These are phyloP conservation scores for Ophiosphaerella narmari DNA, from an alignment of 2,329 filamentous ascomycete species.

Conservation along the genomic window DNA sequence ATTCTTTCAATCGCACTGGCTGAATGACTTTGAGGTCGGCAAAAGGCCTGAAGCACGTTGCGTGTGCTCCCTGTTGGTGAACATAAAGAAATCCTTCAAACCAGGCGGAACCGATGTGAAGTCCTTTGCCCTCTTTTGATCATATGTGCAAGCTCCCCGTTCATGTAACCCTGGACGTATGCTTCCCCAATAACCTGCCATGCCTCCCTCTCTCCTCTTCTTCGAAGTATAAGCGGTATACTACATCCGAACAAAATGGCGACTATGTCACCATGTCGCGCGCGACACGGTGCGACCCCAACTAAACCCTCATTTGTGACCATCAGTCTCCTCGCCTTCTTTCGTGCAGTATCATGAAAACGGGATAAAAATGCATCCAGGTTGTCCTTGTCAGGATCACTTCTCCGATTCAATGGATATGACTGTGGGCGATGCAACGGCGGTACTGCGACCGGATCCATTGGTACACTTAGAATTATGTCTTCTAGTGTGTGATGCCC, in stretches of 20 bases:
- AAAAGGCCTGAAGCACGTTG: too few species aligned
- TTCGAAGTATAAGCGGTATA: conserved; percentile 41
- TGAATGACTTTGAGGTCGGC: too few species aligned
- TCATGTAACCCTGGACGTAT: conserved; percentile 36
- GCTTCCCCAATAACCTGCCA: conserved; percentile 37
- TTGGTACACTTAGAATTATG: conserved; percentile 13
- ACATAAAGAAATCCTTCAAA: conserved; percentile 6
- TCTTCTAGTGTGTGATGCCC: conserved; percentile 20
- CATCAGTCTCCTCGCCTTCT: conserved; percentile 37
- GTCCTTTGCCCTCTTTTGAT: conserved; percentile 15
- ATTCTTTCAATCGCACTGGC: too few species aligned
- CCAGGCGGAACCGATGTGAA: conserved; percentile 14
- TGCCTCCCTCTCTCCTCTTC: conserved; percentile 10
- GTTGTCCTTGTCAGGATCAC: conserved; percentile 15
- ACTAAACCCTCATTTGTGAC: conserved; percentile 28
- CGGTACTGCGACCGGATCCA: conserved; percentile 5
- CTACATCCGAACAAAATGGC: conserved; percentile 43
- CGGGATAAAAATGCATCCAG: conserved; percentile 32
- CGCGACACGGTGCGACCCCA: conserved; percentile 37
- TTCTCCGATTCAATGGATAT: conserved; percentile 16
- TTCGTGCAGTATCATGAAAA: conserved; percentile 34
- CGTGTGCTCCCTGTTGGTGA: too few species aligned
- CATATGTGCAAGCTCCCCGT: conserved; percentile 25
- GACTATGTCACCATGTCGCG: conserved; percentile 33
- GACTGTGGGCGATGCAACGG: conserved; percentile 18